Percentiles rank a stretch among this genome's conserved stretches.
Evolutionary conservation across 2,329 filamentous ascomycete species (phyloP).

Genomic region (Cladophialophora exuberans): DNA sequence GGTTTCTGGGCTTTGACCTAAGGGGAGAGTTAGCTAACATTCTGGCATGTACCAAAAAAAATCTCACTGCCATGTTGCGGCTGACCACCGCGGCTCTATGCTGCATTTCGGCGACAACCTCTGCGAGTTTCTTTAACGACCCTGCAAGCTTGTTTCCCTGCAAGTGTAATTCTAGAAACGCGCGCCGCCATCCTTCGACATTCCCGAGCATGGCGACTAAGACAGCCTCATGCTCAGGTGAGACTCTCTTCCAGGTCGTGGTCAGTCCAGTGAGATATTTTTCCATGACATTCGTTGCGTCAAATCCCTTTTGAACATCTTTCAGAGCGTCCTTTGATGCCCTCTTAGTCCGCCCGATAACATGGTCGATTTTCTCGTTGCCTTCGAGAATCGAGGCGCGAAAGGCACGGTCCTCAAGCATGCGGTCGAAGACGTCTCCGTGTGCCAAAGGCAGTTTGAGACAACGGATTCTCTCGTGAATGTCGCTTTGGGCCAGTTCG

Average conservation of each 20-base stretch:
- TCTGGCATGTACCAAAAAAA: background rate
- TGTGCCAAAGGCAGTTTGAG: slow-evolving; percentile 84
- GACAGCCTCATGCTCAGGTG: slow-evolving; percentile 68
- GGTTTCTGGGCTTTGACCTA: slow-evolving; percentile 20
- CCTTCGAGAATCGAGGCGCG: slow-evolving; percentile 80
- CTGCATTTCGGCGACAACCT: slow-evolving; percentile 83
- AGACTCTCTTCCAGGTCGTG: slow-evolving; percentile 61
- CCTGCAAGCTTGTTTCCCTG: slow-evolving; percentile 72
- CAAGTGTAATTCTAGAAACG: slow-evolving; percentile 74
- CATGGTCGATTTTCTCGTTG: slow-evolving; percentile 89
- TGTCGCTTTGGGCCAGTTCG: slow-evolving; percentile 74
- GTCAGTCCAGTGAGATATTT: slow-evolving; percentile 72
- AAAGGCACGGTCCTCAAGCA: slow-evolving; percentile 83
- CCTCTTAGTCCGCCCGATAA: slow-evolving; percentile 75
- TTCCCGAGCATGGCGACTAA: slow-evolving; percentile 92
- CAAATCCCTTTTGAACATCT: slow-evolving; percentile 77
- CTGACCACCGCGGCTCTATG: slow-evolving; percentile 81
- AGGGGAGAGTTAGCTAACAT: slow-evolving; percentile 10
- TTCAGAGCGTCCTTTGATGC: slow-evolving; percentile 76
- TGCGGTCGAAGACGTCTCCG: slow-evolving; percentile 78
- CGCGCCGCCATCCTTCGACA: slow-evolving; percentile 84
- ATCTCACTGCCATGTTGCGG: slow-evolving; percentile 45
- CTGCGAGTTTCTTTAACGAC: slow-evolving; percentile 71
- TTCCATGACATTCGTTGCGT: slow-evolving; percentile 75
- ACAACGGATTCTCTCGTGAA: slow-evolving; percentile 77